Percentiles rank a stretch among this genome's conserved stretches.
Conservation (phyloP, 495 filamentous ascomycete species). For the Terfezia claveryi region DNA sequence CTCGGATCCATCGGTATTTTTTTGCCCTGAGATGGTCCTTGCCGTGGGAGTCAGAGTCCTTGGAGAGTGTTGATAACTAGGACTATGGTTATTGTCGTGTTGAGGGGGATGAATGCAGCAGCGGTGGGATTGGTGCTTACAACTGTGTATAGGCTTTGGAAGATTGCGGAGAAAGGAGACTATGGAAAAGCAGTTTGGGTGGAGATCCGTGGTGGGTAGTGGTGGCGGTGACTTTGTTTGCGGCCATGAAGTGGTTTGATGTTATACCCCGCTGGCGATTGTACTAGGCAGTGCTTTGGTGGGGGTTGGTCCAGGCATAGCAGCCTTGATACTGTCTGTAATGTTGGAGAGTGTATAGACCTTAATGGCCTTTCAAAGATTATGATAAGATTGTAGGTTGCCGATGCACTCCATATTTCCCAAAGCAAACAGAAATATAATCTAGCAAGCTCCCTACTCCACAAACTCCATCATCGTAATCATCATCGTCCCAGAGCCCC, state of each 20-base stretch:
- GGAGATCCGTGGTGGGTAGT: conserved; percentile 60
- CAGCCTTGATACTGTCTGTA: too few relatives aligned
- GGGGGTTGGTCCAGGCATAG: conserved; percentile 28
- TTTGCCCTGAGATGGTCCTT: conserved; percentile 39
- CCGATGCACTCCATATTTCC: too few relatives aligned
- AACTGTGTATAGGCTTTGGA: conserved; percentile 65
- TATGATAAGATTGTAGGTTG: too few relatives aligned
- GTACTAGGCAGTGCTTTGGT: conserved; percentile 46
- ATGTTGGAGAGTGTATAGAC: too few relatives aligned
- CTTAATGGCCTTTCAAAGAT: too few relatives aligned
- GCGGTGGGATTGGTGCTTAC: conserved; percentile 65
- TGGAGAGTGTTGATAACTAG: conserved; percentile 39
- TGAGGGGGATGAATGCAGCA: conserved; percentile 52
- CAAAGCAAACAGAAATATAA: too few relatives aligned
- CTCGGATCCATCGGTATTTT: conserved; percentile 52
- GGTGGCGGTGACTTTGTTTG: conserved; percentile 39
- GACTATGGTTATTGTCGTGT: conserved; percentile 31
- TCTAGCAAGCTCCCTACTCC: too few relatives aligned
- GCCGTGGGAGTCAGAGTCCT: conserved; percentile 45
- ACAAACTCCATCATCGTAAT: too few relatives aligned
- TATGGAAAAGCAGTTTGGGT: conserved; percentile 32
- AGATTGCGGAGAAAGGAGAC: conserved; percentile 33
- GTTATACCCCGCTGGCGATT: conserved; percentile 38
- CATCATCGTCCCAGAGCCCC: too few relatives aligned
- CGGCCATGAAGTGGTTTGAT: conserved; percentile 37